Conservation (phyloP, 1,284 basidiomycete species). For the Ceratobasidium sp. region DNA sequence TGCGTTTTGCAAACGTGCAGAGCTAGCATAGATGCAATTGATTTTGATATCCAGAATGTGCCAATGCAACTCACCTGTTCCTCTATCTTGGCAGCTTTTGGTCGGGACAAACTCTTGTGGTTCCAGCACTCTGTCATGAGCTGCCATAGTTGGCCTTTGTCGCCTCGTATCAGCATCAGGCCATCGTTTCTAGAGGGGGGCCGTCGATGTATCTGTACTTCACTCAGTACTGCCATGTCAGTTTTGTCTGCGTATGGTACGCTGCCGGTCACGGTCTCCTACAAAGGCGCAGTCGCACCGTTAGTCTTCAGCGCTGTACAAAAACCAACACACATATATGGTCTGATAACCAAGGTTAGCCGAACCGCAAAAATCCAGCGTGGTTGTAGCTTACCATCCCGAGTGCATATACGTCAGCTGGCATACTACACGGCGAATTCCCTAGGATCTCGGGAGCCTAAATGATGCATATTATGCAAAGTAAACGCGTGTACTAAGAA, state of each 20-base stretch:
- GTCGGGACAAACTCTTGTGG: background rate
- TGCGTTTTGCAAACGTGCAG: background rate
- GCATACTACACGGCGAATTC: background rate
- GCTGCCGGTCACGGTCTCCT: conserved; percentile 11
- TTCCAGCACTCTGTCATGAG: conserved; percentile 14
- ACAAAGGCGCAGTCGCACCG: background rate
- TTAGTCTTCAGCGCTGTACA: background rate
- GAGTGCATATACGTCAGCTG: background rate
- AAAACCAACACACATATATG: background rate
- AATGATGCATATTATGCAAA: background rate
- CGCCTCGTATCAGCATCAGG: background rate
- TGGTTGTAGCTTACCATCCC: background rate
- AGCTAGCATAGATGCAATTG: background rate
- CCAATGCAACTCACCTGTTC: background rate
- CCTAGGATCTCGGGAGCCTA: background rate
- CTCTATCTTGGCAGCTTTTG: background rate
- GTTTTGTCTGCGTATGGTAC: conserved; percentile 6
- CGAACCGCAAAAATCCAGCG: background rate
- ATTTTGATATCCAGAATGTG: background rate
- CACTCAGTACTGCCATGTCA: background rate
- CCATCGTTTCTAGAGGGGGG: background rate
- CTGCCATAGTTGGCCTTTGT: background rate
- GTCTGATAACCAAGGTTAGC: background rate
- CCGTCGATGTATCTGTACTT: background rate
- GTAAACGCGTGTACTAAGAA: background rate